These are phyloP conservation scores for Rhodotorula mucilaginosa DNA, from an alignment of 1,284 basidiomycete genomes.

Conservation along the genomic window DNA sequence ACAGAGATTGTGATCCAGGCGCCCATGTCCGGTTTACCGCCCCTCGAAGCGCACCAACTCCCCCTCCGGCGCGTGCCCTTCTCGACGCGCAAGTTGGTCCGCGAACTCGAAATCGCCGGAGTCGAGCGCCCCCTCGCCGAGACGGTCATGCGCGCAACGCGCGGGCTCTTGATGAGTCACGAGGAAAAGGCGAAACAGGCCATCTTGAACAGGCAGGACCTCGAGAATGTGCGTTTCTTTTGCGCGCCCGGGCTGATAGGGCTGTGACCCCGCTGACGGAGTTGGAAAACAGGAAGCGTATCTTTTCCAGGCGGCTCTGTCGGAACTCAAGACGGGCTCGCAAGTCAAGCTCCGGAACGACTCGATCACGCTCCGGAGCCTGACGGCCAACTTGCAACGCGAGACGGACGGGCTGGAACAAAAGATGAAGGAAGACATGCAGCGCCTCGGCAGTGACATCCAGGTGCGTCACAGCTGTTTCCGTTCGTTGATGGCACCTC, in stretches of 20 bases:
- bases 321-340: conserved; percentile 84
- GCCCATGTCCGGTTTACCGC: conserved; percentile 30
- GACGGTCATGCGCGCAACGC: conserved; percentile 77
- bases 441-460: conserved; percentile 81
- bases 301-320: conserved; percentile 87
- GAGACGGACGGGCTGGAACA: conserved; percentile 84
- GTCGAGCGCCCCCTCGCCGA: conserved; percentile 29
- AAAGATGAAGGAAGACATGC: conserved; percentile 91
- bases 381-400: conserved; percentile 72
- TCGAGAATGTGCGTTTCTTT: conserved; percentile 73
- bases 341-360: conserved; percentile 82
- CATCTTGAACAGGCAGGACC: conserved; percentile 75
- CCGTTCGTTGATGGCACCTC: too few species aligned
- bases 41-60: conserved; percentile 21
- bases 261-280: conserved; percentile 4
- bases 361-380: conserved; percentile 70
- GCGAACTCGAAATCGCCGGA: conserved; percentile 26
- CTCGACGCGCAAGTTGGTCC: conserved; percentile 43
- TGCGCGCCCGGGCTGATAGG: neutral
- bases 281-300: conserved; percentile 74
- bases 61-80: conserved; percentile 41
- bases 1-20: conserved; percentile 18
- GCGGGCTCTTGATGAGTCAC: conserved; percentile 72
- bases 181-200: conserved; percentile 70
- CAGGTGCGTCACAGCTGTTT: conserved; percentile 20